phyloP scores from a whole-genome alignment of 148 eudicot genomes.

The Camellia sinensis region DNA sequence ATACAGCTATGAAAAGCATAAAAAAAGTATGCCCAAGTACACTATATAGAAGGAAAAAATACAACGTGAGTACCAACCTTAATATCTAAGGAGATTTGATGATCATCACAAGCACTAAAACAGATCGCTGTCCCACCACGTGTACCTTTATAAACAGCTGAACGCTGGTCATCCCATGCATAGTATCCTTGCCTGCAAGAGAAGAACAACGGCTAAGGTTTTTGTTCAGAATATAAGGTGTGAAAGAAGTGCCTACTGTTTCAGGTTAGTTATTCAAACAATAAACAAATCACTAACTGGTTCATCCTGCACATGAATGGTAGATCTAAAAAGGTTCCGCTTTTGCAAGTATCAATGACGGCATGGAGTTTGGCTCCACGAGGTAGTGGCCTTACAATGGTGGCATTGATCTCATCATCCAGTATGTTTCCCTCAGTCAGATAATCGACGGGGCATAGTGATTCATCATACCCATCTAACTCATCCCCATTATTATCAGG shows the following conservation, averaged over 20 bases:
- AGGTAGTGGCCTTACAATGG: constrained; percentile 37
- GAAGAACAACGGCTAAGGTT: neutral
- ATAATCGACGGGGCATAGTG: constrained; percentile 40
- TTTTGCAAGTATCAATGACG: constrained; percentile 39
- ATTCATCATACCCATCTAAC: constrained; percentile 39
- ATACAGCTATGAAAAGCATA: too few species aligned
- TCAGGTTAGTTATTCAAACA: neutral
- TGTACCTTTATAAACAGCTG: constrained; percentile 30
- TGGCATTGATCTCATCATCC: constrained; percentile 44
- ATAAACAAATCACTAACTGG: constrained; percentile 12
- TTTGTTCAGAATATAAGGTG: neutral
- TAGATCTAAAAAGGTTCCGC: constrained; percentile 48
- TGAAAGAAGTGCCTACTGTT: neutral
- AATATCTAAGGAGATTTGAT: constrained; percentile 30
- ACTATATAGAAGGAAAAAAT: neutral
- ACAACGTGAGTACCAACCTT: constrained; percentile 19
- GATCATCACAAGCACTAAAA: constrained; percentile 43
- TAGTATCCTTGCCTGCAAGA: constrained; percentile 26
- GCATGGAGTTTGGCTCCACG: constrained; percentile 43
- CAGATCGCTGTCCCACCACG: constrained; percentile 37
- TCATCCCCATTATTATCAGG: constrained; percentile 33
- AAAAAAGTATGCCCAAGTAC: too few species aligned
- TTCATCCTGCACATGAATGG: constrained; percentile 33
- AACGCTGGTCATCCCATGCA: constrained; percentile 20
- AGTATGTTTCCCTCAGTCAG: constrained; percentile 27